Percentiles rank a stretch among this genome's conserved stretches.
These are phyloP conservation scores for Heracleum sosnowskyi DNA, from an alignment of 129 eudicot species.

Conservation along the genomic window DNA sequence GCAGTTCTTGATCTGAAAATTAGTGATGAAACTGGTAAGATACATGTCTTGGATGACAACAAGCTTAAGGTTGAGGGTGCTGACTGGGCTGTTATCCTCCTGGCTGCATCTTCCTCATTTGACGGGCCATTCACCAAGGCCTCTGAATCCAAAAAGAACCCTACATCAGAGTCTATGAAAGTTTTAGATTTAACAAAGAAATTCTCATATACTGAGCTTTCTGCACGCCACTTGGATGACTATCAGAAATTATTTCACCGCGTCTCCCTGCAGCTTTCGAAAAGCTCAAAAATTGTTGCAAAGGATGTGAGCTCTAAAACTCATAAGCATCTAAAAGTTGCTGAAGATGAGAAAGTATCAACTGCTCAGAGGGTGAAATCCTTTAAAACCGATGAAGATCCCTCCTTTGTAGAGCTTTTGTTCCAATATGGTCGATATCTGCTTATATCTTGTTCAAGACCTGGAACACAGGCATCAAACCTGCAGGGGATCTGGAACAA, in stretches of 20 bases:
- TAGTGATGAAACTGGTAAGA: constrained; percentile 25
- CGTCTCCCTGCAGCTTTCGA: constrained; percentile 63
- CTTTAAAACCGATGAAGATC: constrained; percentile 69
- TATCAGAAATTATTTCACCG: constrained; percentile 77
- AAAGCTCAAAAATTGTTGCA: constrained; percentile 26
- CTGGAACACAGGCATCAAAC: constrained; percentile 75
- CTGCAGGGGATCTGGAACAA: constrained; percentile 92
- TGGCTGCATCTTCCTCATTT: constrained; percentile 73
- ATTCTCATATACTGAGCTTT: constrained; percentile 56
- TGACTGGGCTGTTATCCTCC: constrained; percentile 54
- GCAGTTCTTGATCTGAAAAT: constrained; percentile 59
- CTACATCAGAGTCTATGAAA: constrained; percentile 37
- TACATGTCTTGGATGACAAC: constrained; percentile 45
- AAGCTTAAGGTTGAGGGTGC: constrained; percentile 54
- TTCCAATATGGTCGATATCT: constrained; percentile 89
- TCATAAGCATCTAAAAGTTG: background rate
- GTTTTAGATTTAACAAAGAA: constrained; percentile 30
- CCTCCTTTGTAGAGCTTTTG: constrained; percentile 71
- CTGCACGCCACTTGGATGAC: constrained; percentile 66
- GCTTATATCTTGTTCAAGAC: constrained; percentile 71
- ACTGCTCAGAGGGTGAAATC: constrained; percentile 72
- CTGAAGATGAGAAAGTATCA: constrained; percentile 19
- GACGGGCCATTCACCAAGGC: constrained; percentile 68
- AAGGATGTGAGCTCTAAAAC: constrained; percentile 8
- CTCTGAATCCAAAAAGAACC: constrained; percentile 58